A percentile compares a stretch with the other conserved stretches of the same genome.
These are phyloP conservation scores for Litchi chinensis DNA, from an alignment of 345 rosid genomes.

Conservation along the genomic window DNA sequence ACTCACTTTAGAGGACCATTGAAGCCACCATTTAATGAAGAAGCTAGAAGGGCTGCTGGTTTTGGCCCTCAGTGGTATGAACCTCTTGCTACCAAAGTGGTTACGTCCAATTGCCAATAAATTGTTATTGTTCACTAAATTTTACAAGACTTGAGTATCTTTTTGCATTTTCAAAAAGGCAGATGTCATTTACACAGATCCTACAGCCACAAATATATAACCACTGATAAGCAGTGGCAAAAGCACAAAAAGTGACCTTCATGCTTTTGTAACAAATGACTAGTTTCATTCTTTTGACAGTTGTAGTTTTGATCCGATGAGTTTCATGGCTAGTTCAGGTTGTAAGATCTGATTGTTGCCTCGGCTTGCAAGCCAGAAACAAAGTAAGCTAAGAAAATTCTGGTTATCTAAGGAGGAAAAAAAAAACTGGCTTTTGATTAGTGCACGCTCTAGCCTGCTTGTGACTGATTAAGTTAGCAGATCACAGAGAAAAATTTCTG, in stretches of 20 bases:
- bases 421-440: neutral
- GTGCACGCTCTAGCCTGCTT: neutral
- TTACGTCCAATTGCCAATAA: constrained; percentile 2
- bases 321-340: neutral
- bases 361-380: neutral
- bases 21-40: constrained; percentile 88
- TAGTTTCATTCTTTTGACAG: neutral
- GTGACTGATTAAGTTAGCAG: too few relatives aligned
- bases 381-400: neutral
- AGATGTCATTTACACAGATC: neutral
- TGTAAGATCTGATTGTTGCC: neutral
- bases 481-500: neutral
- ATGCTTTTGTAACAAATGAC: neutral
- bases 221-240: neutral
- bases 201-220: neutral
- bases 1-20: constrained; percentile 87
- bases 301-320: neutral
- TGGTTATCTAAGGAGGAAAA: too few relatives aligned
- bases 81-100: constrained; percentile 74
- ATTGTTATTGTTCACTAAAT: neutral
- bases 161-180: neutral
- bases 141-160: neutral
- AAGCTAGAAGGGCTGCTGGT: constrained; percentile 92
- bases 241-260: neutral
- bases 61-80: constrained; percentile 88